Base-by-base conservation (phyloP, 495 filamentous ascomycete species). In the Chaetomium tenue region DNA sequence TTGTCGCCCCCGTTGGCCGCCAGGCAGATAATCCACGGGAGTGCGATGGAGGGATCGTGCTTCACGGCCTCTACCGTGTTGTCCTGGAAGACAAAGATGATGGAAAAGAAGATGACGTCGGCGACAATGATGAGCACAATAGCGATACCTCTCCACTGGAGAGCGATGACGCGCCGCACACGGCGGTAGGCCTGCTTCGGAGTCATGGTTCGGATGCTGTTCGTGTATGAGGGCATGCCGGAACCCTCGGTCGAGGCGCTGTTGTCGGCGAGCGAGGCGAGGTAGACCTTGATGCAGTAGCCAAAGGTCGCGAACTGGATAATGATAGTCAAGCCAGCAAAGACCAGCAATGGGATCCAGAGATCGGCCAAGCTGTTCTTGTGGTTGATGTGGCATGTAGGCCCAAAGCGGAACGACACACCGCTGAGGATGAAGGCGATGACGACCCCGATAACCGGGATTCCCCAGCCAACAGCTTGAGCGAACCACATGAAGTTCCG, bases 271-370 rank as follows among this genome's bases (percentile, higher is more conserved):
- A 93, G 84, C 53, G 96, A 86, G 18, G 92, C 87, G 70, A 98
- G 80, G 71, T 98, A 98, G 63, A 98, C 89, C 67, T 95, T 88
- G 72, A 96, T 90, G 75, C 94, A 98, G 79, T 98, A 98, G 30
- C 80, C 88, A 72, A 98, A 95, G 1, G 91, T 96, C 11, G 81
- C 73, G 30, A 89, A 83, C 72, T 98, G 94, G n/a, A 95, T 80
- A 61, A 97, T 80, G 61, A 93, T 85, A 0, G 92, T 88, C 8
- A 88, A 81, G 26, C 84, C 89, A 9, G 91, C 84, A 70, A 97
- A 89, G 15, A 86, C 84, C 68, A 98, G 82, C 50, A 98, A 70
- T 1, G 94, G 94, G 23, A 90, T 89, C 94, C 94, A 98, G 71
- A 97, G 94, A 69, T 91, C 91, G 33, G 87, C 81, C 63, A 92